Evolutionary conservation across 2,329 filamentous ascomycete genomes (phyloP).

Genomic region (Sclerotiophoma versabilis): DNA sequence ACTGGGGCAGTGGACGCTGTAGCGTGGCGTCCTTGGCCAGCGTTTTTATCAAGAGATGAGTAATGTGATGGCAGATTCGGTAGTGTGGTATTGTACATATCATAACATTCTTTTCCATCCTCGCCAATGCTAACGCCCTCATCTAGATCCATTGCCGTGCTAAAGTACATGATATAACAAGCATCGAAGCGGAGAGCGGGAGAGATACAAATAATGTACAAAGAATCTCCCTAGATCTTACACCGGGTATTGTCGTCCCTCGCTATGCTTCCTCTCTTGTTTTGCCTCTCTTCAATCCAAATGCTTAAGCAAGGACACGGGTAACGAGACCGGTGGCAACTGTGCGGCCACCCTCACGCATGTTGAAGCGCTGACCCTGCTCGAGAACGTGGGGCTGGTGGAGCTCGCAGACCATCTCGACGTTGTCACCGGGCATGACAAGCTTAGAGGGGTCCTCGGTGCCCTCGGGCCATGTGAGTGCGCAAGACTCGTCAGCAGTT

Average conservation of each 20-base stretch:
- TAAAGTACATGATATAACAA: slow-evolving; percentile 36
- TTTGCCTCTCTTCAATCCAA: slow-evolving; percentile 2
- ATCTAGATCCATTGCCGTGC: slow-evolving; percentile 34
- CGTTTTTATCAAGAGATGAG: too few species aligned
- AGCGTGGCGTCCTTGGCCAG: too few species aligned
- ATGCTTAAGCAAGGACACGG: slow-evolving; percentile 45
- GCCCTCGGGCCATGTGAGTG: slow-evolving; percentile 86
- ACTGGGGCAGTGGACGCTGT: slow-evolving; percentile 37
- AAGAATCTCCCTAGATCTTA: slow-evolving; percentile 20
- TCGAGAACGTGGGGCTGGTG: slow-evolving; percentile 88
- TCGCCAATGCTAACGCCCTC: slow-evolving; percentile 29
- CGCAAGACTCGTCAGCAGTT: slow-evolving; percentile 79
- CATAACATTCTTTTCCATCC: slow-evolving; percentile 31
- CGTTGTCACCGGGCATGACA: slow-evolving; percentile 98
- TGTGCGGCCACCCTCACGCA: slow-evolving; percentile 88
- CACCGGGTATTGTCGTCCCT: slow-evolving; percentile 16
- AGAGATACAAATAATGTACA: slow-evolving; percentile 36
- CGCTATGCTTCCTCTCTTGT: slow-evolving; percentile 6
- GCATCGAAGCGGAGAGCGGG: slow-evolving; percentile 36
- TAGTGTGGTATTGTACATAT: slow-evolving; percentile 16
- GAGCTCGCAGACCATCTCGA: slow-evolving; percentile 93
- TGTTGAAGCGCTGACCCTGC: slow-evolving; percentile 93
- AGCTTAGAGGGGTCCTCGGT: slow-evolving; percentile 78
- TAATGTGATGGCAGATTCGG: neutral
- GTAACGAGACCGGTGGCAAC: slow-evolving; percentile 51